Evolutionary conservation across 2,329 filamentous ascomycete genomes (phyloP).

Genomic region (Huntiella decipiens): DNA sequence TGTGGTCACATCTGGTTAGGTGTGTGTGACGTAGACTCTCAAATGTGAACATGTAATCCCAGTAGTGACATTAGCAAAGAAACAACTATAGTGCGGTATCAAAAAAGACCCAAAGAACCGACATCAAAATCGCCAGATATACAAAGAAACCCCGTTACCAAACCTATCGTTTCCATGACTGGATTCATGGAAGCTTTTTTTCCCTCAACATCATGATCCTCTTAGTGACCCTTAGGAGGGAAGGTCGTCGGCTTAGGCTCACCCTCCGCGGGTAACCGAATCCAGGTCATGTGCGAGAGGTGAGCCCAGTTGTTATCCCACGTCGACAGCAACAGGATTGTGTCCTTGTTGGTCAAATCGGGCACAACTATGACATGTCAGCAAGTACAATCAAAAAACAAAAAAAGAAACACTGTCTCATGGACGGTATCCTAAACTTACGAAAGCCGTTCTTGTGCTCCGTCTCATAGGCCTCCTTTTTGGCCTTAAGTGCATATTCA

Average conservation of each 20-base stretch:
- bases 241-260: constrained; percentile 52
- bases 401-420: background rate
- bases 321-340: constrained; percentile 41
- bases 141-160: too few relatives aligned
- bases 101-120: too few relatives aligned
- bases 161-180: too few relatives aligned
- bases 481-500: constrained; percentile 59
- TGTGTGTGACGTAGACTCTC: too few relatives aligned
- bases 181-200: too few relatives aligned
- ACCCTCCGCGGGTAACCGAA: constrained; percentile 50
- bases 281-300: constrained; percentile 56
- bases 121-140: too few relatives aligned
- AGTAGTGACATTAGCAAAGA: too few relatives aligned
- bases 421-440: constrained; percentile 21
- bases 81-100: too few relatives aligned
- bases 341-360: constrained; percentile 50
- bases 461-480: constrained; percentile 49
- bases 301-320: constrained; percentile 80
- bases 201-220: too few relatives aligned
- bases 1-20: too few relatives aligned
- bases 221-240: constrained; percentile 33
- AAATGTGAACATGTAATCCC: too few relatives aligned
- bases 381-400: background rate
- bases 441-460: constrained; percentile 75
- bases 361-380: constrained; percentile 40